phyloP scores from a whole-genome alignment of 768 basidiomycete species.

The Trametes coccinea region DNA sequence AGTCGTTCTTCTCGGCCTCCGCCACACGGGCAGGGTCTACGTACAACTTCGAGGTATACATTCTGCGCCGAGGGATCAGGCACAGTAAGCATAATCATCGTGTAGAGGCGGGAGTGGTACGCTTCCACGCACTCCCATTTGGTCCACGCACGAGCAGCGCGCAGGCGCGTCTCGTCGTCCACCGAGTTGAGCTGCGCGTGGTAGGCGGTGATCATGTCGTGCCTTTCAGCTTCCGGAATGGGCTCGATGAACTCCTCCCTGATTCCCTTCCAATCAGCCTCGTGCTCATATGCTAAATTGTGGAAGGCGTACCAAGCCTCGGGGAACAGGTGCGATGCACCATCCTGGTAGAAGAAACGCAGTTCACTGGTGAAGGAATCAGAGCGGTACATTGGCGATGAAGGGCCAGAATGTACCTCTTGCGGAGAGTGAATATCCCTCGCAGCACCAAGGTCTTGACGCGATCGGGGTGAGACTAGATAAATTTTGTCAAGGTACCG shows the following conservation, averaged over 20 bases:
- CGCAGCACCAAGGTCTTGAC: constrained; percentile 79
- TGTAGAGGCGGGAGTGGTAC: background rate
- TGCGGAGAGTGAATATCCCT: constrained; percentile 86
- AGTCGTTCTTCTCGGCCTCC: constrained; percentile 69
- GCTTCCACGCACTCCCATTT: constrained; percentile 82
- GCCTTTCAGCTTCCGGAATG: constrained; percentile 79
- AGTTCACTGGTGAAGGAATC: constrained; percentile 54
- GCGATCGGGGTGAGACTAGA: constrained; percentile 74
- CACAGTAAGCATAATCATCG: background rate
- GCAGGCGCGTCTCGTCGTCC: constrained; percentile 63
- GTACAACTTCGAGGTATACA: constrained; percentile 76
- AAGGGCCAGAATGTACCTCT: constrained; percentile 46
- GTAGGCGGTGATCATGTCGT: constrained; percentile 82
- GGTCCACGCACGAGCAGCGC: constrained; percentile 82
- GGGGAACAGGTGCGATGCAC: constrained; percentile 79
- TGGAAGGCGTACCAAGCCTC: constrained; percentile 69
- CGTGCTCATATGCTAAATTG: background rate
- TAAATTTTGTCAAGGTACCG: too few species aligned
- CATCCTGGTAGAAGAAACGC: constrained; percentile 90
- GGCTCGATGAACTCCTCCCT: constrained; percentile 85
- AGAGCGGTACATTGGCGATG: background rate
- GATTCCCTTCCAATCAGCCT: background rate
- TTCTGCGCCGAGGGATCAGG: constrained; percentile 45
- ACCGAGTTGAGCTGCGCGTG: constrained; percentile 73
- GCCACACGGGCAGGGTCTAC: constrained; percentile 70